phyloP scores from a whole-genome alignment of 495 filamentous ascomycete species.

The Hypoxylon trugodes region DNA sequence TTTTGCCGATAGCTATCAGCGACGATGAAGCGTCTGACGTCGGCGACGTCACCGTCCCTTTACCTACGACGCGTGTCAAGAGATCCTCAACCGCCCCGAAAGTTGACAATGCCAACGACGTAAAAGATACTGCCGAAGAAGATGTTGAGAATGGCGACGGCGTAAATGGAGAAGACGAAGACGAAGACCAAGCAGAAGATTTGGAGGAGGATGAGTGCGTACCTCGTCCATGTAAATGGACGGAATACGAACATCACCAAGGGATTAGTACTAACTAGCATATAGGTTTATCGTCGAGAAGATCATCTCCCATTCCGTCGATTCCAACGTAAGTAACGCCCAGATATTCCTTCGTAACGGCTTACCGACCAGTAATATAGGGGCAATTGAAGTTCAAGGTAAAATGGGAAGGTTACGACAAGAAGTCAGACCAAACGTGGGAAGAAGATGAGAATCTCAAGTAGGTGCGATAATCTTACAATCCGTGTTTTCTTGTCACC shows the following conservation, averaged over 20 bases:
- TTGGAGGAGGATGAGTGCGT: conserved; percentile 56
- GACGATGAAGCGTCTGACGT: conserved; percentile 52
- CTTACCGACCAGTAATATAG: conserved; percentile 36
- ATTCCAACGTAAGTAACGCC: conserved; percentile 52
- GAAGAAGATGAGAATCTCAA: conserved; percentile 66
- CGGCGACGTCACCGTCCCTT: conserved; percentile 32
- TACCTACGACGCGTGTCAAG: conserved; percentile 36
- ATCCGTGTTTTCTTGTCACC: neutral
- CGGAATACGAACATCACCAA: neutral
- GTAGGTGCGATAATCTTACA: conserved; percentile 44
- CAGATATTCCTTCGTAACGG: neutral
- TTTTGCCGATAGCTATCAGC: conserved; percentile 43
- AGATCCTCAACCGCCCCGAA: neutral
- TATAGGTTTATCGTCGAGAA: conserved; percentile 65
- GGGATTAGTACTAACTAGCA: neutral
- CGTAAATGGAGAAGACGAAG: conserved; percentile 39
- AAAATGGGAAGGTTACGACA: conserved; percentile 71
- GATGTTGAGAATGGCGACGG: conserved; percentile 41
- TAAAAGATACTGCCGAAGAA: conserved; percentile 19
- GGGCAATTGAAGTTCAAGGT: conserved; percentile 59
- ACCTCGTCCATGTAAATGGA: conserved; percentile 1
- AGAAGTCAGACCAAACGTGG: conserved; percentile 66
- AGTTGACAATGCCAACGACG: conserved; percentile 18
- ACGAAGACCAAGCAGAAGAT: conserved; percentile 48
- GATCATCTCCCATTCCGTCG: conserved; percentile 62